Percentiles rank a stretch among this genome's conserved stretches.
Evolutionary conservation across 805 yeast species (phyloP).

Genomic region (Ascoidea rubescens): DNA sequence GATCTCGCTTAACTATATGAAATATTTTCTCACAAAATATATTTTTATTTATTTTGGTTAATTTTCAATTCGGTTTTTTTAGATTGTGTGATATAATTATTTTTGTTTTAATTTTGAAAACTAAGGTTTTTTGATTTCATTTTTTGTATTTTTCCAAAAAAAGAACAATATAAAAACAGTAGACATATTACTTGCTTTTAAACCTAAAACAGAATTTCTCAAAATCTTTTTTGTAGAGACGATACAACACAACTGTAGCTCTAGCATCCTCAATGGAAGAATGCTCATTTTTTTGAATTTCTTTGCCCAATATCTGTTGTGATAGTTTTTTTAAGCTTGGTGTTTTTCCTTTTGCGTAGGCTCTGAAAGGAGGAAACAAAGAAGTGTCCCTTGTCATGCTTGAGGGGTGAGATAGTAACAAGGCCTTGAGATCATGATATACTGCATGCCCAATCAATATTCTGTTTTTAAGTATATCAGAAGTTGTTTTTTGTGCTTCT

Average conservation of each 20-base stretch:
- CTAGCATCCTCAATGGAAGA: constrained; percentile 86
- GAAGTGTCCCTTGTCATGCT: constrained; percentile 63
- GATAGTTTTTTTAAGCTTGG: constrained; percentile 62
- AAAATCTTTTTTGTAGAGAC: constrained; percentile 46
- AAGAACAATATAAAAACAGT: no score
- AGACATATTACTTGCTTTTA: no score
- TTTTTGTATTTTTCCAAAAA: no score
- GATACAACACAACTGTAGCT: constrained; percentile 74
- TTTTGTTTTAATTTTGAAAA: no score
- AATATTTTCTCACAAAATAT: no score
- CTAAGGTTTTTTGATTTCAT: no score
- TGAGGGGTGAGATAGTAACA: constrained; percentile 56
- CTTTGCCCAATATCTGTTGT: constrained; percentile 37
- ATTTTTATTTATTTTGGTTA: no score
- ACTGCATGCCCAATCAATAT: constrained; percentile 79
- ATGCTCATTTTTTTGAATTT: constrained; percentile 65
- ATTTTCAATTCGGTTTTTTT: no score
- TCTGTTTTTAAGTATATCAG: constrained; percentile 37
- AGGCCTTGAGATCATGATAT: constrained; percentile 59
- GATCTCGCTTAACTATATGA: no score
- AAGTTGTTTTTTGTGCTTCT: constrained; percentile 47
- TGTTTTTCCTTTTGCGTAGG: constrained; percentile 48
- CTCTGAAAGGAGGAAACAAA: constrained; percentile 39
- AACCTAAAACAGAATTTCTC: constrained; percentile 23
- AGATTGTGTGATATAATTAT: no score